These are phyloP conservation scores for Fagopyrum tataricum DNA, from an alignment of 148 eudicot species.

Conservation along the genomic window DNA sequence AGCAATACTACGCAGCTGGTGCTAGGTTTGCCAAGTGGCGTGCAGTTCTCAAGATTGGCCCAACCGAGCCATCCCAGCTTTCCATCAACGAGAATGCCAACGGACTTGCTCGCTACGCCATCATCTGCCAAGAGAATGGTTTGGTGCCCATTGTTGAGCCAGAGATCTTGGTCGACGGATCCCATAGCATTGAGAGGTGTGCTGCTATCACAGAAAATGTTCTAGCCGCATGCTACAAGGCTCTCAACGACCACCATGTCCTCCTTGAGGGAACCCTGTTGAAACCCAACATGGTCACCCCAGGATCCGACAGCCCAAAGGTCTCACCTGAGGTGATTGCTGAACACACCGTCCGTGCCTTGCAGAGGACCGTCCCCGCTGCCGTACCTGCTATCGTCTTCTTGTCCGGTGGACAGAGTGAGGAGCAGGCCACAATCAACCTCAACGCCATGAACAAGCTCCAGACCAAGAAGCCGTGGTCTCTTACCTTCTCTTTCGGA, in stretches of 20 bases:
- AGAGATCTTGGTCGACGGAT: conserved; percentile 81
- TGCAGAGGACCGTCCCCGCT: conserved; percentile 80
- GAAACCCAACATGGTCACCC: conserved; percentile 97
- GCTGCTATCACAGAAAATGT: conserved; percentile 86
- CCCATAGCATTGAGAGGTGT: conserved; percentile 67
- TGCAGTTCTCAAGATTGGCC: conserved; percentile 74
- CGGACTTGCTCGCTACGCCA: conserved; percentile 83
- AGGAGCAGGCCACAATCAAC: conserved; percentile 87
- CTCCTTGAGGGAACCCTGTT: conserved; percentile 84
- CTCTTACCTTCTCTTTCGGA: conserved; percentile 78
- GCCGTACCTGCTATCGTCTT: conserved; percentile 93
- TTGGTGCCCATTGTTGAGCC: conserved; percentile 92
- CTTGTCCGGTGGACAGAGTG: conserved; percentile 97
- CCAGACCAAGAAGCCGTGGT: conserved; percentile 83
- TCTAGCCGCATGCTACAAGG: conserved; percentile 86
- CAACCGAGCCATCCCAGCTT: conserved; percentile 73
- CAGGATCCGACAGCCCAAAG: conserved; percentile 71
- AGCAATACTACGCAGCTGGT: conserved; percentile 67
- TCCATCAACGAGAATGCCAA: conserved; percentile 79
- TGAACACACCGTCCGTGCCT: conserved; percentile 71
- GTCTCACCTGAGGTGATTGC: conserved; percentile 75
- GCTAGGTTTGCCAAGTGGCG: conserved; percentile 87
- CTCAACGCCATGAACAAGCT: conserved; percentile 91
- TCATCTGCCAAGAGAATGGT: conserved; percentile 90
- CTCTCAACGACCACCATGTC: conserved; percentile 87